Conservation (phyloP, 2,329 filamentous ascomycete species). For the Arthrobotrys musiformis region DNA sequence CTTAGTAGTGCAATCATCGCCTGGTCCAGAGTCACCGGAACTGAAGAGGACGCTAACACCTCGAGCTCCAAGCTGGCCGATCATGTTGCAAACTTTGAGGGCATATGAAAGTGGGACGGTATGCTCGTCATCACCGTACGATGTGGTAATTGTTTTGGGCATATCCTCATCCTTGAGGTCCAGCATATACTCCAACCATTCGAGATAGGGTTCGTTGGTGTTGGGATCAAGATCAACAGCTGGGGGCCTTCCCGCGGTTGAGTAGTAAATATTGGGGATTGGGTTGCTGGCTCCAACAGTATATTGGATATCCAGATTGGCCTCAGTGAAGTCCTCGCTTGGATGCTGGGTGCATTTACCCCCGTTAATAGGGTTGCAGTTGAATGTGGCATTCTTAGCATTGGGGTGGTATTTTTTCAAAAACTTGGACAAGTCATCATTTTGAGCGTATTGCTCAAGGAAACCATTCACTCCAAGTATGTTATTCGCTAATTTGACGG, state of each 20-base stretch:
- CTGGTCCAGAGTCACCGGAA: slow-evolving; percentile 71
- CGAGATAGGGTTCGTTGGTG: slow-evolving; percentile 76
- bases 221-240: slow-evolving; percentile 66
- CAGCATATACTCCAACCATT: slow-evolving; percentile 71
- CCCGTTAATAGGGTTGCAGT: slow-evolving; percentile 63
- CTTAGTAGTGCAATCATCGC: slow-evolving; percentile 69
- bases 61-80: slow-evolving; percentile 74
- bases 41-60: slow-evolving; percentile 74
- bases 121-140: slow-evolving; percentile 76
- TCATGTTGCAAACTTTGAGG: slow-evolving; percentile 71
- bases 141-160: slow-evolving; percentile 73
- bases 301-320: slow-evolving; percentile 71
- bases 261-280: slow-evolving; percentile 69
- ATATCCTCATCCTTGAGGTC: slow-evolving; percentile 65
- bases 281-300: slow-evolving; percentile 69
- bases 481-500: neutral
- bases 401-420: slow-evolving; percentile 66
- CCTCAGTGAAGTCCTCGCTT: slow-evolving; percentile 65
- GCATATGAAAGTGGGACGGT: slow-evolving; percentile 72
- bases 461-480: slow-evolving; percentile 60
- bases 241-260: slow-evolving; percentile 69
- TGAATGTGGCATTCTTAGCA: slow-evolving; percentile 64
- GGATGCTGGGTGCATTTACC: slow-evolving; percentile 64
- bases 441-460: slow-evolving; percentile 60
- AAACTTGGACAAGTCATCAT: slow-evolving; percentile 64